Base-by-base conservation (phyloP, 2,329 filamentous ascomycete genomes). In the Hyphodiscus sp. region DNA sequence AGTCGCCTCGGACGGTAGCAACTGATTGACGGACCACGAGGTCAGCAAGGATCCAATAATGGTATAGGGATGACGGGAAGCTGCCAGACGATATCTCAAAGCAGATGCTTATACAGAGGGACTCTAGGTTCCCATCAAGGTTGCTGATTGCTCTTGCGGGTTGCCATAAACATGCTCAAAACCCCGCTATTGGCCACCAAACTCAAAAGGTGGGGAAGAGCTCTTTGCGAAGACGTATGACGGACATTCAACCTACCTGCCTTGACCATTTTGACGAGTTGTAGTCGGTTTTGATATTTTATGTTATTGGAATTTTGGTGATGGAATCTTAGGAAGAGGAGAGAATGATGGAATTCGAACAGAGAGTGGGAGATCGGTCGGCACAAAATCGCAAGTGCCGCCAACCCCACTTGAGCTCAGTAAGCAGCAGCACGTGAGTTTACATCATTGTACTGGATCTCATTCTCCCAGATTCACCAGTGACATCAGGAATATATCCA, bases 1-100 rank as follows among this genome's bases (percentile, higher is more conserved):
- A 90, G 83, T 97, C 94, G 83, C 94, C 94, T 76, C 94, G 92
- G 80, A 99, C 78, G 74, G 96, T 90, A 77, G 88, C 89, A 78
- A 97, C 94, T 97, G 70, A 52, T 41, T 3, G 43, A 58, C 48
- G 41, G 52, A 56, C 51, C 23, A 45, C 15, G 47, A 55, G 45
- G 23, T 52, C 23, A 50, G 47, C 30, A 19, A 45, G 19, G 19
- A 23, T 38, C 2, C 33, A 10, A 38, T 48, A 18, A 18, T 46
- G n/a, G 41, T 41, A n/a, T 23, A 13, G 11, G 30, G 43, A 50
- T 18, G 18, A 42, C 8, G 49, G 41, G 33, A 19, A 1, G 20
- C 16, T 38, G 19, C 1, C 20, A 47, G 13, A 20, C 43, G 19
- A 11, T 13, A 38, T 45, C 23, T 38, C 41, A 47, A 41, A 55